Evolutionary conservation across 2,329 filamentous ascomycete genomes (phyloP), one percentile per base, ranked within the genome.

Genomic region (Hypoxylon sp.): DNA sequence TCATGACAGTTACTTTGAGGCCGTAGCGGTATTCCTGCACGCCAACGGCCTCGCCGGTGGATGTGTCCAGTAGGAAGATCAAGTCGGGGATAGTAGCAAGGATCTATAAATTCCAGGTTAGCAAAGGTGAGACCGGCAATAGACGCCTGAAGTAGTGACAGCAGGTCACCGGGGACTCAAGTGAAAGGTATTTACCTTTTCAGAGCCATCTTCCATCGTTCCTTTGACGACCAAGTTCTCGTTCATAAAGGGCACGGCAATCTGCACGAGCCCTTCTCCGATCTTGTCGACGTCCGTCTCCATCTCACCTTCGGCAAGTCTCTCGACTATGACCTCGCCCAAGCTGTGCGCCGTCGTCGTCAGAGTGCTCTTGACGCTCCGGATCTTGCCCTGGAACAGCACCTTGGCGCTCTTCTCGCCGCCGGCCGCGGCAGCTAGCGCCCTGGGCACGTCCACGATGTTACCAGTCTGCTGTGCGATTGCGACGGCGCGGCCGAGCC

Each of bases 221-320:
- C 64, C 71, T 29, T 78, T 69, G 0, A 82, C 86, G 10, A 81
- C 81, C 35, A 89, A 86, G 67, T 89, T 89, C 67, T 90, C 86
- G 70, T 89, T 89, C 74, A 88, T 88, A 77, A 89, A 89, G 0
- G 86, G 86, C 33, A 89, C 85, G 65, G 81, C 84, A 67, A 88
- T 72, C 42, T 72, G 65, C 0, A 82, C 83, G 45, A 65, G 49
- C 67, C 78, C 70, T 20, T 68, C 59, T 2, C 62, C 55, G 1
- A 57, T 10, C 4, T 27, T 4, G n/a, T 46, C 37, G 74, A 65
- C 10, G 48, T 56, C 43, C 10, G 43, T 54, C 48, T 27, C 43
- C 41, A 23, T 38, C 17, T 47, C 50, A 11, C 33, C 27, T 5
- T 54, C 50, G 29, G 20, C 33, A 3, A 38, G 29, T 27, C 33